These are phyloP conservation scores for Gillenia trifoliata DNA, from an alignment of 306 rosid species.

Conservation along the genomic window DNA sequence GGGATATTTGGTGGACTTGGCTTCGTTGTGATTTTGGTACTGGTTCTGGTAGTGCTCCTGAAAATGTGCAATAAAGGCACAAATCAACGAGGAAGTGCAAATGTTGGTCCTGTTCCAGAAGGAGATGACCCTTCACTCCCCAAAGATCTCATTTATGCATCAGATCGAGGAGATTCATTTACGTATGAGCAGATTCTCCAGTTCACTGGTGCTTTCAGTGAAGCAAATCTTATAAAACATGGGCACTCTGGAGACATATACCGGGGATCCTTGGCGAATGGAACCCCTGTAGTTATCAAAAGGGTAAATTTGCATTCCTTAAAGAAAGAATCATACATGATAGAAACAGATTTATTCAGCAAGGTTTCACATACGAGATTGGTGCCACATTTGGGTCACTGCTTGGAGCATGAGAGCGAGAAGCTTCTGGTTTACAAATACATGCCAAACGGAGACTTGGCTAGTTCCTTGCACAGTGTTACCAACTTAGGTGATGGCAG, in stretches of 20 bases:
- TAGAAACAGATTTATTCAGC: slow-evolving; percentile 61
- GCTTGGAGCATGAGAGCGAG: slow-evolving; percentile 73
- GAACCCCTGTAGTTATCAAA: slow-evolving; percentile 66
- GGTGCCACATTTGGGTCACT: slow-evolving; percentile 81
- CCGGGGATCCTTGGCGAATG: slow-evolving; percentile 48
- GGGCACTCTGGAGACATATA: slow-evolving; percentile 92
- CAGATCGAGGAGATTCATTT: slow-evolving; percentile 60
- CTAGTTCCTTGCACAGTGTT: slow-evolving; percentile 58
- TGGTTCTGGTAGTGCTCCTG: slow-evolving; percentile 44
- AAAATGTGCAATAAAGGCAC: slow-evolving; percentile 30
- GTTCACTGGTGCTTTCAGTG: slow-evolving; percentile 53
- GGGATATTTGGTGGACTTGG: slow-evolving; percentile 79
- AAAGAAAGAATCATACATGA: slow-evolving; percentile 48
- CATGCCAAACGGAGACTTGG: slow-evolving; percentile 86
- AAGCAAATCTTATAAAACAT: slow-evolving; percentile 62
- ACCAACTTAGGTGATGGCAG: slow-evolving; percentile 35
- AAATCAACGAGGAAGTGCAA: slow-evolving; percentile 38
- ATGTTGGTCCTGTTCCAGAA: slow-evolving; percentile 46
- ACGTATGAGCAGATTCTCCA: slow-evolving; percentile 60
- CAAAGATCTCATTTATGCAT: slow-evolving; percentile 33
- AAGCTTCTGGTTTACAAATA: slow-evolving; percentile 76
- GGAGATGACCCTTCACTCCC: slow-evolving; percentile 45
- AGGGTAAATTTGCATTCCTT: slow-evolving; percentile 49
- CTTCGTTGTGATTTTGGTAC: slow-evolving; percentile 49
- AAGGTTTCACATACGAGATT: slow-evolving; percentile 71